phyloP scores from a whole-genome alignment of 805 yeast genomes.

The Torulaspora indica region DNA sequence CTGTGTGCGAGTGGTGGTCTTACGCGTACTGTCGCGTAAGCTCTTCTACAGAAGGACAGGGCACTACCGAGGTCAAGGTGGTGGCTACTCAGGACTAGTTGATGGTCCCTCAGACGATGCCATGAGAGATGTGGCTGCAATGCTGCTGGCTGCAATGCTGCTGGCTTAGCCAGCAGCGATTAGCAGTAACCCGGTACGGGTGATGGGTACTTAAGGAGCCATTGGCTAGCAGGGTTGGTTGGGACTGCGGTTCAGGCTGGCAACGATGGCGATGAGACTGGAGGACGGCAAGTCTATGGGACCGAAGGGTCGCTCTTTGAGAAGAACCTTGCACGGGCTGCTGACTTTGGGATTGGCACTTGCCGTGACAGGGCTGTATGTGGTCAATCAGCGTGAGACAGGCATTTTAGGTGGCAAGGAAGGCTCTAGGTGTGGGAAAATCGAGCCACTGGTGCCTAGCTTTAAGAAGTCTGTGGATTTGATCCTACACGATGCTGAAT shows the following conservation, averaged over 20 bases:
- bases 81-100: background rate
- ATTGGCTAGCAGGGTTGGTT: too few species aligned
- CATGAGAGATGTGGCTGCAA: background rate
- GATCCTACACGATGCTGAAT: conserved; percentile 36
- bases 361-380: too few species aligned
- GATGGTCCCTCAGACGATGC: too few species aligned
- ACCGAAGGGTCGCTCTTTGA: too few species aligned
- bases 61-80: too few species aligned
- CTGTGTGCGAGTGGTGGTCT: too few species aligned
- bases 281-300: background rate
- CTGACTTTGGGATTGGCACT: too few species aligned
- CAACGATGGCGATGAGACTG: conserved; percentile 1
- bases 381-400: too few species aligned
- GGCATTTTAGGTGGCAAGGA: background rate
- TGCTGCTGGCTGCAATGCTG: background rate
- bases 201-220: background rate
- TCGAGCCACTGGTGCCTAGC: conserved; percentile 26
- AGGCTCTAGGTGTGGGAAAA: conserved; percentile 14
- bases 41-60: background rate
- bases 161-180: too few species aligned
- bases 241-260: background rate
- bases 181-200: background rate
- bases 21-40: background rate
- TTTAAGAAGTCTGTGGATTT: conserved; percentile 23
- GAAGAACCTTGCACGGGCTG: too few species aligned